Conservation (phyloP, 1,284 basidiomycete species). For the Malassezia cuniculi region DNA sequence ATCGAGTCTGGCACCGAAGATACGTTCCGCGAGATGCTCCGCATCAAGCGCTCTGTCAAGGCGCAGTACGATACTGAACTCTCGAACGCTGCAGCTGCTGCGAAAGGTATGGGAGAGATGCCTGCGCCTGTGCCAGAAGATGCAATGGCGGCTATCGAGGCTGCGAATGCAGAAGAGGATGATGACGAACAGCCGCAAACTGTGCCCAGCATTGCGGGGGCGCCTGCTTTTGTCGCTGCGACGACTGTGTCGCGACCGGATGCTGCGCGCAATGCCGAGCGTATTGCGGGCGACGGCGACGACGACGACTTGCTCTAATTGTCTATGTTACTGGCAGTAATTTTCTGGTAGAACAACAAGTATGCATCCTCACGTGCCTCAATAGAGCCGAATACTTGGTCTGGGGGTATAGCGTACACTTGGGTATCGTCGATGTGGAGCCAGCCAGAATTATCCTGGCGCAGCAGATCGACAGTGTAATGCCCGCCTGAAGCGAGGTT, state of each 20-base stretch:
- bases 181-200: constrained; percentile 17
- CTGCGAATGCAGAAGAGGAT: constrained; percentile 19
- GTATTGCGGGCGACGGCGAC: constrained; percentile 28
- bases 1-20: constrained; percentile 93
- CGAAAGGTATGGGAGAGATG: constrained; percentile 33
- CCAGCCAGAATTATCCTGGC: constrained; percentile 64
- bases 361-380: constrained; percentile 51
- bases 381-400: too few species aligned
- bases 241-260: constrained; percentile 54
- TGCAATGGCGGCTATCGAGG: constrained; percentile 51
- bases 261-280: constrained; percentile 19
- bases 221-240: constrained; percentile 54
- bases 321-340: background rate
- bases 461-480: constrained; percentile 82
- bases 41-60: constrained; percentile 94
- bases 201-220: constrained; percentile 46
- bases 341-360: constrained; percentile 10
- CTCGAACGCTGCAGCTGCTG: constrained; percentile 44
- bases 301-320: constrained; percentile 41
- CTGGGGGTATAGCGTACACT: constrained; percentile 54
- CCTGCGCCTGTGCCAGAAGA: constrained; percentile 46
- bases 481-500: constrained; percentile 79
- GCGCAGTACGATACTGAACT: constrained; percentile 96
- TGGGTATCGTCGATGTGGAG: constrained; percentile 80
- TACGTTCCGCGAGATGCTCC: constrained; percentile 94